These are phyloP conservation scores for Coprinopsis marcescibilis DNA, from an alignment of 768 basidiomycete genomes.

Conservation along the genomic window DNA sequence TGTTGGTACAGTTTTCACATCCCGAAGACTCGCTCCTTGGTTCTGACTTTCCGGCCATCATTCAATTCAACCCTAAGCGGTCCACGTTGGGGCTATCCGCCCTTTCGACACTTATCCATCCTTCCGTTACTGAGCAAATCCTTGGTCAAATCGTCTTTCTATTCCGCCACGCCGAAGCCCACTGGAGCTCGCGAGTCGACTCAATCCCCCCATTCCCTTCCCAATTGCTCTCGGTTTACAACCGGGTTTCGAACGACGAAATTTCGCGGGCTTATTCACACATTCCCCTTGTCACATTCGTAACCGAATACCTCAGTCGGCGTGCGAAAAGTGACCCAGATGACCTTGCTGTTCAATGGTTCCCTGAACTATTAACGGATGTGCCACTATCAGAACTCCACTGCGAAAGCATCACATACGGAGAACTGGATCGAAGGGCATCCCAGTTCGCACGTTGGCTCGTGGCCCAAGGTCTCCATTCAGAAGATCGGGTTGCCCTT, in stretches of 20 bases:
- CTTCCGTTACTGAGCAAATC: constrained; percentile 22
- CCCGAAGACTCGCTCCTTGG: neutral
- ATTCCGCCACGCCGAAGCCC: constrained; percentile 12
- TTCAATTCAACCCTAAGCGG: constrained; percentile 14
- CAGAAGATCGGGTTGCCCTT: constrained; percentile 38
- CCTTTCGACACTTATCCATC: constrained; percentile 16
- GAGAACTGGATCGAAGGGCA: constrained; percentile 27
- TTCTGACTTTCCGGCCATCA: constrained; percentile 16
- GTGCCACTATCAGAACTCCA: constrained; percentile 7
- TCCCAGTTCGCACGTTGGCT: constrained; percentile 42
- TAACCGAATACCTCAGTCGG: constrained; percentile 24
- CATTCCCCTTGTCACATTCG: constrained; percentile 17
- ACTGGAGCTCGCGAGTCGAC: constrained; percentile 11
- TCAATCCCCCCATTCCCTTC: constrained; percentile 14
- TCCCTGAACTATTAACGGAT: constrained; percentile 22
- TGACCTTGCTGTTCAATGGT: constrained; percentile 25
- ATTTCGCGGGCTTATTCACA: constrained; percentile 21
- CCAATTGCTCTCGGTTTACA: constrained; percentile 22
- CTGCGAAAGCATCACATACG: constrained; percentile 29
- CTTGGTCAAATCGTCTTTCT: constrained; percentile 21
- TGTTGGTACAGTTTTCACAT: constrained; percentile 17
- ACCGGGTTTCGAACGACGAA: constrained; percentile 18
- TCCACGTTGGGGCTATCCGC: constrained; percentile 14
- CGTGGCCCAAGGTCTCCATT: constrained; percentile 25
- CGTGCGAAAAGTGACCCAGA: constrained; percentile 20